Evolutionary conservation across 495 filamentous ascomycete species (phyloP).

Genomic region (Penicillium daleae): DNA sequence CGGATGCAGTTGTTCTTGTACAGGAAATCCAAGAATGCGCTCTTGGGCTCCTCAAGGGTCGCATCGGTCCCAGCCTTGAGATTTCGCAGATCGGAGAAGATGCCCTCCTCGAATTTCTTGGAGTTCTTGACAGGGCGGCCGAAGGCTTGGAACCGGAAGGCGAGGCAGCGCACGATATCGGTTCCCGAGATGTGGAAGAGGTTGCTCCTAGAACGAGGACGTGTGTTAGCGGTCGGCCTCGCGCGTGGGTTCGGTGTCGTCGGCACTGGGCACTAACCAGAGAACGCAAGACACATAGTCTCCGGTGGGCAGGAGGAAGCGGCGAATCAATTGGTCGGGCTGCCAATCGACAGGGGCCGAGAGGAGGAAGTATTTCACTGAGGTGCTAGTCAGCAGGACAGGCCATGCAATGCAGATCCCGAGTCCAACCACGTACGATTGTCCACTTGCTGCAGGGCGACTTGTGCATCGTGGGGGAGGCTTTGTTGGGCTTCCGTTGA

Average conservation of each 20-base stretch:
- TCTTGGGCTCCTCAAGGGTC: slow-evolving; percentile 98
- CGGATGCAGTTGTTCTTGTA: slow-evolving; percentile 99
- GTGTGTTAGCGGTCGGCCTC: slow-evolving; percentile 1
- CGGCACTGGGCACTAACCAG: slow-evolving; percentile 62
- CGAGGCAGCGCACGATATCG: slow-evolving; percentile 96
- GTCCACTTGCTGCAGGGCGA: slow-evolving; percentile 97
- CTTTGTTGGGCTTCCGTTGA: slow-evolving; percentile 95
- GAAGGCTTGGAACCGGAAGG: slow-evolving; percentile 98
- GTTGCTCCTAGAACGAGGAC: slow-evolving; percentile 72
- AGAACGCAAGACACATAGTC: slow-evolving; percentile 98
- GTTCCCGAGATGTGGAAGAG: slow-evolving; percentile 99
- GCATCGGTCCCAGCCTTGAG: slow-evolving; percentile 98
- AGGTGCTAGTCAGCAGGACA: slow-evolving; percentile 23
- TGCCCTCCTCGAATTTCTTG: slow-evolving; percentile 99
- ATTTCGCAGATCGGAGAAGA: slow-evolving; percentile 98
- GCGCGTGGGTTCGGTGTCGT: neutral
- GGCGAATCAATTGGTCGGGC: slow-evolving; percentile 92
- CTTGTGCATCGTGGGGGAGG: slow-evolving; percentile 93
- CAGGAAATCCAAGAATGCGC: slow-evolving; percentile 94
- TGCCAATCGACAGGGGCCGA: slow-evolving; percentile 98
- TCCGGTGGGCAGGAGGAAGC: slow-evolving; percentile 93
- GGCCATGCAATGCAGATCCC: slow-evolving; percentile 6
- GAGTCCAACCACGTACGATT: slow-evolving; percentile 72
- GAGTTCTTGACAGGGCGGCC: slow-evolving; percentile 98
- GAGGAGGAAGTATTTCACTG: slow-evolving; percentile 99